Conservation (phyloP, 257 asterid species). For the Gentiana dahurica region DNA sequence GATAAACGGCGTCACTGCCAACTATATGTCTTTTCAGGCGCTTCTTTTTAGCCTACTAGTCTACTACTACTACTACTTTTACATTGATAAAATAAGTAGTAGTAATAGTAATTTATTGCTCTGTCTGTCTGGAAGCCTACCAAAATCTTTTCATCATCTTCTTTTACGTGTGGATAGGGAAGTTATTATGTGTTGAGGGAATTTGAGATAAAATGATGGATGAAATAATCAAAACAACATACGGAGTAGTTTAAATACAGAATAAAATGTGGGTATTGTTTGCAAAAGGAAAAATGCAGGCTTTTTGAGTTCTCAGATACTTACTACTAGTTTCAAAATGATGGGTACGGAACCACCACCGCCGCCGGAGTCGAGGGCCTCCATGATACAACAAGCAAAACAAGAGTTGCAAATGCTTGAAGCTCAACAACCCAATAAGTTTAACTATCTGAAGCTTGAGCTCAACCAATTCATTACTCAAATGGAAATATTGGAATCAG, state of each 20-base stretch:
- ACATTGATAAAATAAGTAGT: too few species aligned
- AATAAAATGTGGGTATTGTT: too few species aligned
- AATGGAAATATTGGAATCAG: conserved; percentile 35
- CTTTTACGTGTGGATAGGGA: neutral
- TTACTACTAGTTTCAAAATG: neutral
- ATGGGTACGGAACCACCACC: conserved; percentile 9
- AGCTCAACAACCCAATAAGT: conserved; percentile 36
- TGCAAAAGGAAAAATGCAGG: neutral
- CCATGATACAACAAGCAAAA: conserved; percentile 38
- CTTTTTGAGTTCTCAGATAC: neutral
- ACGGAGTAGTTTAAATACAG: too few species aligned
- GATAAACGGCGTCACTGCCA: neutral
- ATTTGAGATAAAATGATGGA: too few species aligned
- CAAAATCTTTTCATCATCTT: neutral
- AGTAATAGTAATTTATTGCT: neutral
- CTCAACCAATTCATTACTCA: conserved; percentile 37
- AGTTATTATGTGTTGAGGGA: too few species aligned
- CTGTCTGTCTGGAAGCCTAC: neutral
- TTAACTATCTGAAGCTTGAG: conserved; percentile 36
- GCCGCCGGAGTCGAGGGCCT: neutral
- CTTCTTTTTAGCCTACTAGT: neutral
- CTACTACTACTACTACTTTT: too few species aligned
- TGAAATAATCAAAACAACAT: too few species aligned
- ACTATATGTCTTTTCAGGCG: conserved; percentile 9
- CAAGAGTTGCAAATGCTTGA: conserved; percentile 53